phyloP scores from a whole-genome alignment of 1,284 basidiomycete genomes.

The Takashimella tepidaria region DNA sequence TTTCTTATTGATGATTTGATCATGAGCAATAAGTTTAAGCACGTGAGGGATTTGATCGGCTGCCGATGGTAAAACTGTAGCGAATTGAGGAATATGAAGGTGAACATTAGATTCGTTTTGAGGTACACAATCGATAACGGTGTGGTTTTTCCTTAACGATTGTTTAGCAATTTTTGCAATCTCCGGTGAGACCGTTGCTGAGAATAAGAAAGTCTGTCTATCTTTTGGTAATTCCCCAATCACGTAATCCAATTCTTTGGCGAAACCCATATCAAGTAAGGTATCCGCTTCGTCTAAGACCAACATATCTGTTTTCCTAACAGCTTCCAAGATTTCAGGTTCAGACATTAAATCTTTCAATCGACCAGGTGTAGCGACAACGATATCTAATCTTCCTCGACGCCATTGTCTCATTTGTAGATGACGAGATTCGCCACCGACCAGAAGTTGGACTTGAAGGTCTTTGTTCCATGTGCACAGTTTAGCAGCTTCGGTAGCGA shows the following conservation, averaged over 20 bases:
- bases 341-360: slow-evolving; percentile 73
- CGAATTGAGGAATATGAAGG: slow-evolving; percentile 75
- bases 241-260: slow-evolving; percentile 78
- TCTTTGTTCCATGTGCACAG: slow-evolving; percentile 61
- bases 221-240: slow-evolving; percentile 62
- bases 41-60: slow-evolving; percentile 73
- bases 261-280: slow-evolving; percentile 93
- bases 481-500: slow-evolving; percentile 76
- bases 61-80: slow-evolving; percentile 65
- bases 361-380: slow-evolving; percentile 90
- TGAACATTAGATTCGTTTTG: slow-evolving; percentile 61
- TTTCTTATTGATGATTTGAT: slow-evolving; percentile 71
- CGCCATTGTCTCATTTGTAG: slow-evolving; percentile 57
- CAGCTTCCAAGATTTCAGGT: slow-evolving; percentile 54
- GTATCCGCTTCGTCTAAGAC: slow-evolving; percentile 95
- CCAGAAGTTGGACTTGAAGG: slow-evolving; percentile 69
- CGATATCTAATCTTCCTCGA: slow-evolving; percentile 67
- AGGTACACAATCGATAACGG: slow-evolving; percentile 58
- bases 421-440: slow-evolving; percentile 67
- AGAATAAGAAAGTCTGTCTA: slow-evolving; percentile 91
- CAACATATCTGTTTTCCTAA: slow-evolving; percentile 61
- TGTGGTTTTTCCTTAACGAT: slow-evolving; percentile 60
- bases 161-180: slow-evolving; percentile 51
- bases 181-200: slow-evolving; percentile 63
- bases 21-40: slow-evolving; percentile 76